Evolutionary conservation across 305 asterid genomes (phyloP), one percentile per base, ranked within the genome.

Genomic region (Ilex paraguariensis): DNA sequence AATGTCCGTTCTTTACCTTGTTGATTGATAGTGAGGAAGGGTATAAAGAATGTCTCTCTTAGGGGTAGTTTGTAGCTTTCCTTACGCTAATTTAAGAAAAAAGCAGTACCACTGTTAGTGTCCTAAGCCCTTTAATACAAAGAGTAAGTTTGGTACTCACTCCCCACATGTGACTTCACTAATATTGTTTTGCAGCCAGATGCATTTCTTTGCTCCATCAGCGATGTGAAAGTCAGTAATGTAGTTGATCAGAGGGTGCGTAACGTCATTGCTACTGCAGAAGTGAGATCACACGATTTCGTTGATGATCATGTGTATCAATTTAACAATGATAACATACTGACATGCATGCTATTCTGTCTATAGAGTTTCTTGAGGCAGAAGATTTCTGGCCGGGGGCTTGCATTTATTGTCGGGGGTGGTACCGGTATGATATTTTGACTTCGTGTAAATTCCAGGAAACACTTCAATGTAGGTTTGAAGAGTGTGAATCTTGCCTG

Each of bases 121-220:
- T 21, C 28, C 28, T 21, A 21, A 21, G 28, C 28, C 28, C 28
- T 21, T 1, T 21, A 21, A 21, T 21, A 21, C 28, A 21, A 21
- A 21, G 28, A 21, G 28, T 21, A 21, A 21, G 28, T 21, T 21
- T 21, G 28, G 28, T 21, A 21, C 28, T 1, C 28, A 21, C 28
- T 21, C 28, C 28, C 42, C 42, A 36, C 60, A 59, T 66, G 62
- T 82, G 70, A 81, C 75, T 75, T 67, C 54, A 65, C 59, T 58
- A 21, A 66, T 70, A 33, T 70, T 62, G 60, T 69, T 63, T 74
- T 87, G 83, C 78, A 93, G 97, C 92, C 97, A 74, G 97, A 93
- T 83, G 97, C 96, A 73, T 90, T 84, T 81, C 90, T 93, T 73
- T 90, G 99, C 87, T 93, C 99, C 59, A 84, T 93, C 61, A 84